Conservation (phyloP, 2,329 filamentous ascomycete species). For the Ophiosphaerella narmari region DNA sequence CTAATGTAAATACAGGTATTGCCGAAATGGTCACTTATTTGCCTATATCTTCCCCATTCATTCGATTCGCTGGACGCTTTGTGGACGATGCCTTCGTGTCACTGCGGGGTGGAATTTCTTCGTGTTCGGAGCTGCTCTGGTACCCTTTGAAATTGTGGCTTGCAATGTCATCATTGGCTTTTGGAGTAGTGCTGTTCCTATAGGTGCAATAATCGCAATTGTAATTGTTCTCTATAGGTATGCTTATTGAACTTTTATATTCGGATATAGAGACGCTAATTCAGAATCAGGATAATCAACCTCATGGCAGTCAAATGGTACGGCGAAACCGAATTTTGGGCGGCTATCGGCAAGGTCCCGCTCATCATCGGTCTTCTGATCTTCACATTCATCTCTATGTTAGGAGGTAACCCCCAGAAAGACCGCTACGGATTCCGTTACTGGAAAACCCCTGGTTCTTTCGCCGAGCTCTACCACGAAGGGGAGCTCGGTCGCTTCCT, state of each 20-base stretch:
- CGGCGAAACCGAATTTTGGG: conserved; percentile 69
- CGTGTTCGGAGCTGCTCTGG: conserved; percentile 68
- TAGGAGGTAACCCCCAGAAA: conserved; percentile 76
- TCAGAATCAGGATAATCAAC: conserved; percentile 60
- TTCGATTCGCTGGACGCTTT: conserved; percentile 75
- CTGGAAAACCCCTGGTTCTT: conserved; percentile 67
- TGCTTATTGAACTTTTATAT: conserved; percentile 27
- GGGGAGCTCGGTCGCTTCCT: conserved; percentile 73
- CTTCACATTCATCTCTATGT: conserved; percentile 78
- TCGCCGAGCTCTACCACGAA: conserved; percentile 66
- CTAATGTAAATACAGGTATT: conserved; percentile 51
- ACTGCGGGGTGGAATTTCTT: conserved; percentile 77
- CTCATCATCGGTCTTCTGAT: conserved; percentile 53
- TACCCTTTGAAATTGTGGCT: conserved; percentile 68
- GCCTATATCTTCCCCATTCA: conserved; percentile 78
- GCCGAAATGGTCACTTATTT: conserved; percentile 79
- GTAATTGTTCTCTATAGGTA: conserved; percentile 63
- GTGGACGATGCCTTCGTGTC: conserved; percentile 76
- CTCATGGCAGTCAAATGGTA: conserved; percentile 61
- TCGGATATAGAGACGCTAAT: conserved; percentile 11
- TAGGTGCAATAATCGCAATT: conserved; percentile 65
- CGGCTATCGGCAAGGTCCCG: conserved; percentile 63
- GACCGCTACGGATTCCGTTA: conserved; percentile 53
- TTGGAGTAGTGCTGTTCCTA: conserved; percentile 61
- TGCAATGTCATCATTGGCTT: conserved; percentile 49